These are phyloP conservation scores for Cruciata laevipes DNA, from an alignment of 257 asterid species.

Conservation along the genomic window DNA sequence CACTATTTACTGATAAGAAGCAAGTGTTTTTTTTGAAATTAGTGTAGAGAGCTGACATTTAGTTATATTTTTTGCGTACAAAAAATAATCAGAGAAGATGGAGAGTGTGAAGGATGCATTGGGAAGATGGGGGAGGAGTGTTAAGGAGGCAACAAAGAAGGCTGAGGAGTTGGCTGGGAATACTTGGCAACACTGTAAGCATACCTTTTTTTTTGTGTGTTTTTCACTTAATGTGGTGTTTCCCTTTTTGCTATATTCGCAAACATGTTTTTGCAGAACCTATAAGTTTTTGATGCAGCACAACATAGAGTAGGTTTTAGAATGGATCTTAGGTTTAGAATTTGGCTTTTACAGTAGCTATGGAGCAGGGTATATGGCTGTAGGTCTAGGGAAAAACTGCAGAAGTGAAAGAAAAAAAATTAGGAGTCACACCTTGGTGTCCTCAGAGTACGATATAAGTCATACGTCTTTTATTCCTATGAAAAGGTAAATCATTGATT, in stretches of 20 bases:
- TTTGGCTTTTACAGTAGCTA: not conserved
- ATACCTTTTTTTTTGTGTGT: not conserved
- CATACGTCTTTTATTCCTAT: too few species aligned
- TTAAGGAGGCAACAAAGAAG: slow-evolving; percentile 73
- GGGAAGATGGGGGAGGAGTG: slow-evolving; percentile 78
- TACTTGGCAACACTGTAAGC: slow-evolving; percentile 92
- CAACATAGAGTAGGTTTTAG: not conserved
- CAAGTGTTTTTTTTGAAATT: not conserved
- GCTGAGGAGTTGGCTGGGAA: slow-evolving; percentile 84
- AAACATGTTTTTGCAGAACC: not conserved
- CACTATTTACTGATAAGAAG: too few species aligned
- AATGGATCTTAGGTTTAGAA: not conserved
- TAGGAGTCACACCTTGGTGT: too few species aligned
- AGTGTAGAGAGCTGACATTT: not conserved
- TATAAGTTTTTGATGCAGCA: not conserved
- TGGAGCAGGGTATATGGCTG: not conserved
- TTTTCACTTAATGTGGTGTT: not conserved
- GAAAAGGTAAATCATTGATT: too few species aligned
- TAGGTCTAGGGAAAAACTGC: too few species aligned
- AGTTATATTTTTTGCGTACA: slow-evolving; percentile 1
- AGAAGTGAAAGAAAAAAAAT: too few species aligned
- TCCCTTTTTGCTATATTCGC: not conserved
- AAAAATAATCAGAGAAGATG: slow-evolving; percentile 38
- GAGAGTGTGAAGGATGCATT: slow-evolving; percentile 65
- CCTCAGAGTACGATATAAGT: not conserved